Conservation (phyloP, 495 filamentous ascomycete species). For the Daldinia caldariorum region DNA sequence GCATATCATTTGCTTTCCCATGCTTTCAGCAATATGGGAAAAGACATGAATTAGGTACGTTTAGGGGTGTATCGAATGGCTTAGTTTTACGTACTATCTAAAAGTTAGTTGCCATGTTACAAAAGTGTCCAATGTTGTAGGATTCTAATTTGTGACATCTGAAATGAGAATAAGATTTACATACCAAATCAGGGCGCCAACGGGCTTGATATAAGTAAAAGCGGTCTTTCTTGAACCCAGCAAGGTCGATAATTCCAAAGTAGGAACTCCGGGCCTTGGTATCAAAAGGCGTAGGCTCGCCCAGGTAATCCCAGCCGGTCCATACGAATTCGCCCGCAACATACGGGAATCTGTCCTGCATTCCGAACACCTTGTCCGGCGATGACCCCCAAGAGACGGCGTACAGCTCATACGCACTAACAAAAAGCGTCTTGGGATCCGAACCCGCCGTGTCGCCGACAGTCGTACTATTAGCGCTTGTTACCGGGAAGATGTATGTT, state of each 20-base stretch:
- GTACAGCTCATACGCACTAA: constrained; percentile 62
- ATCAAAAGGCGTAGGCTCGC: constrained; percentile 60
- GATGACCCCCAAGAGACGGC: constrained; percentile 53
- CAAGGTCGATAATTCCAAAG: constrained; percentile 61
- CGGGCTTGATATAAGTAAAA: constrained; percentile 60
- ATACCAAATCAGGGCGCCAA: constrained; percentile 53
- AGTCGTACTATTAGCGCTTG: constrained; percentile 44
- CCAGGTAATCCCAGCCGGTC: constrained; percentile 62
- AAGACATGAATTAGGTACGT: background rate
- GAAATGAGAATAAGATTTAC: background rate
- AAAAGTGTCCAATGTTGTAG: too few relatives aligned
- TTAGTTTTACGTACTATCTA: constrained; percentile 26
- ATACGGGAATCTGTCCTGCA: constrained; percentile 57
- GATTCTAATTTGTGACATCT: background rate
- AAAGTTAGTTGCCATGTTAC: constrained; percentile 8
- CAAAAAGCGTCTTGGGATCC: constrained; percentile 41
- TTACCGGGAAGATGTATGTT: constrained; percentile 62
- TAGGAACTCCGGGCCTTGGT: constrained; percentile 55
- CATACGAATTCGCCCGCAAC: constrained; percentile 62
- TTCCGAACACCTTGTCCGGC: constrained; percentile 59
- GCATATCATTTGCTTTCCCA: background rate
- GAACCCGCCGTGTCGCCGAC: constrained; percentile 43
- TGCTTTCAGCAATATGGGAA: background rate
- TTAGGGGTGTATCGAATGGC: background rate
- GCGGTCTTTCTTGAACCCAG: constrained; percentile 62